These are phyloP conservation scores for Kodamaea lidongshanica DNA, from an alignment of 805 yeast species.

Conservation along the genomic window DNA sequence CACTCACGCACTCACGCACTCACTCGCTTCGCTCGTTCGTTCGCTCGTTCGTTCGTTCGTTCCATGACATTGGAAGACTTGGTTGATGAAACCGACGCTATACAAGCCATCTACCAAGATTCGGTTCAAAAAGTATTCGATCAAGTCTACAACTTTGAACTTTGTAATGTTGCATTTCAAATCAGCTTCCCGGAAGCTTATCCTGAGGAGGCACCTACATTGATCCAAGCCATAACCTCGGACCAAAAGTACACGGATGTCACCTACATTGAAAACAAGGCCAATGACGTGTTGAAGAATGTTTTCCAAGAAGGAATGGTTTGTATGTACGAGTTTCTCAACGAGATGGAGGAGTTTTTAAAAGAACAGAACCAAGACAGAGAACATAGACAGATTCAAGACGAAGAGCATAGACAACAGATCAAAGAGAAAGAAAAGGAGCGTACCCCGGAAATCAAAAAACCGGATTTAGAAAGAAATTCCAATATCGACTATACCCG, in stretches of 20 bases:
- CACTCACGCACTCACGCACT: no score
- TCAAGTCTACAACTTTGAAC: conserved; percentile 46
- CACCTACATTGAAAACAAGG: conserved; percentile 38
- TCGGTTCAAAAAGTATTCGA: conserved; percentile 37
- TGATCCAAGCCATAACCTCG: conserved; percentile 48
- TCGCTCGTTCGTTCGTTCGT: no score
- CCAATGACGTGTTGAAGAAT: conserved; percentile 47
- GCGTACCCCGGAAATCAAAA: conserved; percentile 2
- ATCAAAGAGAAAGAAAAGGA: not conserved
- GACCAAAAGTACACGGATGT: conserved; percentile 36
- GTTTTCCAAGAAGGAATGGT: conserved; percentile 60
- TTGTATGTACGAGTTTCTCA: conserved; percentile 70
- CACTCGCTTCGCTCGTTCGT: no score
- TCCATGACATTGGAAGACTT: conserved; percentile 44
- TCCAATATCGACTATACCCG: conserved; percentile 41
- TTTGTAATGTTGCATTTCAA: conserved; percentile 54
- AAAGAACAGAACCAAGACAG: conserved; percentile 25
- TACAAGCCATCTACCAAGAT: conserved; percentile 82
- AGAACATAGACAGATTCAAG: conserved; percentile 21
- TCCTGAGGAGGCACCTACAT: conserved; percentile 59
- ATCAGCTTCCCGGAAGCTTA: conserved; percentile 66
- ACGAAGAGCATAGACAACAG: conserved; percentile 1
- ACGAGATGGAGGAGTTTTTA: conserved; percentile 53
- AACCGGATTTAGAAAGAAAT: not conserved
- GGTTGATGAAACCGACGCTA: conserved; percentile 70